Percentiles rank a stretch among this genome's conserved stretches.
Conservation (phyloP, 192 early-diverging fungal species). For the Gigaspora rosea region DNA sequence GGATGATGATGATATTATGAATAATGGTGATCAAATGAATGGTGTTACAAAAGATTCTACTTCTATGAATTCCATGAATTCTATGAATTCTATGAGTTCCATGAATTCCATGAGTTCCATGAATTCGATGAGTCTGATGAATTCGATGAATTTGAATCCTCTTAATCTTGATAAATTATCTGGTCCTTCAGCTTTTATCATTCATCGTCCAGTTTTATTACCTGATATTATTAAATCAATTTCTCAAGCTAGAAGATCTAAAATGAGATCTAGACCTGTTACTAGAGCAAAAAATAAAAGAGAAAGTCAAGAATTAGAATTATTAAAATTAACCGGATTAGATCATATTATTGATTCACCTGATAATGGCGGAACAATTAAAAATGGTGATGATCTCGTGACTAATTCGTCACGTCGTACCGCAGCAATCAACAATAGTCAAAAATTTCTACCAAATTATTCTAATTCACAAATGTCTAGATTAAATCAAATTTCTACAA, state of each 20-base stretch:
- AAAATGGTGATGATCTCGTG: neutral
- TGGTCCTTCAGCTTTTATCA: neutral
- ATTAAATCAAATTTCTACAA: neutral
- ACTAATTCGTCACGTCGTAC: neutral
- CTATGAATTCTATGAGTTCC: too few relatives aligned
- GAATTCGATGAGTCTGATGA: too few relatives aligned
- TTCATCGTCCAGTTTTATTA: conserved; percentile 25
- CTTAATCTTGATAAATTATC: neutral
- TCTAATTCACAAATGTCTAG: too few relatives aligned
- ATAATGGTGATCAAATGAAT: neutral
- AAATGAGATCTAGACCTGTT: conserved; percentile 14
- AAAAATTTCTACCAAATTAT: too few relatives aligned
- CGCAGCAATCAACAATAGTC: neutral
- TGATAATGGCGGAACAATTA: neutral
- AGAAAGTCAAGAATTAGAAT: conserved; percentile 10
- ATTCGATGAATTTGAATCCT: too few relatives aligned
- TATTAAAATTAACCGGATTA: neutral
- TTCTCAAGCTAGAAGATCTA: neutral
- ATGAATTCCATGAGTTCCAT: too few relatives aligned
- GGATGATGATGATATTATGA: neutral
- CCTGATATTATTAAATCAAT: conserved; percentile 17
- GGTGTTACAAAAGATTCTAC: neutral
- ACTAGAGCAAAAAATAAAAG: conserved; percentile 27
- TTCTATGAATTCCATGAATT: too few relatives aligned
- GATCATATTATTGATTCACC: neutral